phyloP scores from a whole-genome alignment of 1,284 basidiomycete genomes.

The Leccinum subrobustum region DNA sequence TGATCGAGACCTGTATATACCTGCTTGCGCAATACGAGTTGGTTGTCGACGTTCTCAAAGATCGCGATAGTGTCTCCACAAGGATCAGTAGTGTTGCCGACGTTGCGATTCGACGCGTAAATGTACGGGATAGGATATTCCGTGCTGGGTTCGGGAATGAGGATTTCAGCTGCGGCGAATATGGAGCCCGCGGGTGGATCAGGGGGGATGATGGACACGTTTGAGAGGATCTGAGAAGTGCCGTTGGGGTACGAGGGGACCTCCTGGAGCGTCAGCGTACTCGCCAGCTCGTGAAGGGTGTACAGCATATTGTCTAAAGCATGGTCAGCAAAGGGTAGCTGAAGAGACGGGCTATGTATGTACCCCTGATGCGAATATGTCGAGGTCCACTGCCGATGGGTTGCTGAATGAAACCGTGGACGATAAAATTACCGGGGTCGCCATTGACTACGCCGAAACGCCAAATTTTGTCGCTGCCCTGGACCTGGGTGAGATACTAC shows the following conservation, averaged over 20 bases:
- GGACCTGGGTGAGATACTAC: neutral
- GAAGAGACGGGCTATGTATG: neutral
- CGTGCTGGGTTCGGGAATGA: neutral
- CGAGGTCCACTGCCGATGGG: conserved; percentile 61
- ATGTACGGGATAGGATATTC: conserved; percentile 48
- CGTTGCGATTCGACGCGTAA: conserved; percentile 71
- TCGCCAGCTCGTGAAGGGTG: conserved; percentile 61
- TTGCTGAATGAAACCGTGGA: conserved; percentile 63
- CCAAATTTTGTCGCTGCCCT: conserved; percentile 71
- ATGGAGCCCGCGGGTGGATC: conserved; percentile 46
- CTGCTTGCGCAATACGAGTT: conserved; percentile 46
- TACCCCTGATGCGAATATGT: conserved; percentile 20
- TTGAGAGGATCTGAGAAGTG: conserved; percentile 48
- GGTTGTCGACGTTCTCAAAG: conserved; percentile 46
- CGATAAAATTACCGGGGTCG: conserved; percentile 43
- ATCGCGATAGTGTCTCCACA: conserved; percentile 65
- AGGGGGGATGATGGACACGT: conserved; percentile 54
- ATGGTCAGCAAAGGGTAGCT: neutral
- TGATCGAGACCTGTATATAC: conserved; percentile 65
- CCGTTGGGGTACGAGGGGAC: conserved; percentile 52
- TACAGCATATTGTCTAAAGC: conserved; percentile 54
- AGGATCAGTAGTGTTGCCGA: conserved; percentile 41
- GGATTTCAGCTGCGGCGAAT: conserved; percentile 44
- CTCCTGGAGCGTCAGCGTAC: conserved; percentile 59
- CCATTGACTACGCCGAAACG: conserved; percentile 43